A percentile compares a stretch with the other conserved stretches of the same genome.
Conservation (phyloP, 305 asterid species). For the Fraxinus sp. region DNA sequence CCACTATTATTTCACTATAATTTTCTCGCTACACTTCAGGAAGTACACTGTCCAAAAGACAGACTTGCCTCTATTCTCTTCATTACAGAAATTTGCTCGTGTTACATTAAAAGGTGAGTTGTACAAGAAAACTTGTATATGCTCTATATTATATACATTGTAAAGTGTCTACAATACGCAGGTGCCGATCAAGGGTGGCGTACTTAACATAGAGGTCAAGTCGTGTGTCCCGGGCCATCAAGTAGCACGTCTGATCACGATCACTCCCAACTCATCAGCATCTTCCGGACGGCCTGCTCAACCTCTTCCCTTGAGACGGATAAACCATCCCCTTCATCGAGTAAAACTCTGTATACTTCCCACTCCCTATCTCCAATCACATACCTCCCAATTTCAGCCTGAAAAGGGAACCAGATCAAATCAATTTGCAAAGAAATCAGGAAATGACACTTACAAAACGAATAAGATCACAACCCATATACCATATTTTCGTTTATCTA, state of each 20-base stretch:
- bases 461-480: background rate
- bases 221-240: background rate
- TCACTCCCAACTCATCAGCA: slow-evolving; percentile 82
- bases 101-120: background rate
- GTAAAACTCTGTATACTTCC: slow-evolving; percentile 83
- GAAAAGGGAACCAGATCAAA: slow-evolving; percentile 26
- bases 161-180: background rate
- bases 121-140: background rate
- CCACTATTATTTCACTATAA: background rate
- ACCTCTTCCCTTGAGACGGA: slow-evolving; percentile 58
- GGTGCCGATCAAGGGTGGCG: background rate
- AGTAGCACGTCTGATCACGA: background rate
- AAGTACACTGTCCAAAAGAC: background rate
- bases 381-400: slow-evolving; percentile 83
- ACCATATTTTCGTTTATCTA: background rate
- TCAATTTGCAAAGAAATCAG: background rate
- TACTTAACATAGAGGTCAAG: background rate
- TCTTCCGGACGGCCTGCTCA: slow-evolving; percentile 82
- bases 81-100: background rate
- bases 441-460: background rate
- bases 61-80: background rate
- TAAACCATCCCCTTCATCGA: slow-evolving; percentile 68
- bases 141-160: background rate
- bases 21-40: background rate
- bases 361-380: slow-evolving; percentile 71